These are phyloP conservation scores for Zopfia rhizophila DNA, from an alignment of 2,329 filamentous ascomycete genomes.

Conservation along the genomic window DNA sequence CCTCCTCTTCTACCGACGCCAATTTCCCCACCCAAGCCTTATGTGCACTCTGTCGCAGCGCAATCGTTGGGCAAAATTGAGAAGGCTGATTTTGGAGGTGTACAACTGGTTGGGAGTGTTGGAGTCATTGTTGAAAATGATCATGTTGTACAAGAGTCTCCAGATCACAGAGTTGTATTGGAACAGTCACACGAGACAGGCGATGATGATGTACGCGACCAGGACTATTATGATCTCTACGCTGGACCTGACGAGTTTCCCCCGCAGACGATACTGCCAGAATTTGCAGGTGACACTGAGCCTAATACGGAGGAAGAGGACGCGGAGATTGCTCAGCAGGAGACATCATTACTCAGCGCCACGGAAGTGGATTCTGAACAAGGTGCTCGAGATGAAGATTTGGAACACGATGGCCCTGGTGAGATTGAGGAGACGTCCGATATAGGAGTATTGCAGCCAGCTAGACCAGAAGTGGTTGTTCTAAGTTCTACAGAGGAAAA, in stretches of 20 bases:
- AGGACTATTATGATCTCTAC: slow-evolving; percentile 37
- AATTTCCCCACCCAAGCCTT: slow-evolving; percentile 30
- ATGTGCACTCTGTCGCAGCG: slow-evolving; percentile 9
- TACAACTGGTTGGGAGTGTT: neutral
- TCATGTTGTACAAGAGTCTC: neutral
- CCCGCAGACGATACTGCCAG: slow-evolving; percentile 69
- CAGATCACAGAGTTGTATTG: too few relatives aligned
- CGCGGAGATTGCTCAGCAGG: too few relatives aligned
- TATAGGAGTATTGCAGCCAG: neutral
- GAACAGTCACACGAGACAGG: neutral
- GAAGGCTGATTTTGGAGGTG: neutral
- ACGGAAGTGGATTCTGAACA: slow-evolving; percentile 13
- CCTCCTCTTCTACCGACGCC: slow-evolving; percentile 39
- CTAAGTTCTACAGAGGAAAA: slow-evolving; percentile 9
- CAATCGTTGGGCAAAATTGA: slow-evolving; percentile 5
- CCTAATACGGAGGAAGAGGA: slow-evolving; percentile 36
- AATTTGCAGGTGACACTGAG: slow-evolving; percentile 42
- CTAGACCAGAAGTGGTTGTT: slow-evolving; percentile 1
- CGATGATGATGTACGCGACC: slow-evolving; percentile 25
- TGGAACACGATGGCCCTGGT: too few relatives aligned
- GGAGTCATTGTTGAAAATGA: slow-evolving; percentile 1
- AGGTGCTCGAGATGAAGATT: neutral
- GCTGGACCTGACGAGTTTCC: slow-evolving; percentile 47
- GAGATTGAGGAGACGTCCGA: neutral
- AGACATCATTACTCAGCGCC: too few relatives aligned